phyloP scores from a whole-genome alignment of 768 basidiomycete genomes.

The Austroboletus eburneus region DNA sequence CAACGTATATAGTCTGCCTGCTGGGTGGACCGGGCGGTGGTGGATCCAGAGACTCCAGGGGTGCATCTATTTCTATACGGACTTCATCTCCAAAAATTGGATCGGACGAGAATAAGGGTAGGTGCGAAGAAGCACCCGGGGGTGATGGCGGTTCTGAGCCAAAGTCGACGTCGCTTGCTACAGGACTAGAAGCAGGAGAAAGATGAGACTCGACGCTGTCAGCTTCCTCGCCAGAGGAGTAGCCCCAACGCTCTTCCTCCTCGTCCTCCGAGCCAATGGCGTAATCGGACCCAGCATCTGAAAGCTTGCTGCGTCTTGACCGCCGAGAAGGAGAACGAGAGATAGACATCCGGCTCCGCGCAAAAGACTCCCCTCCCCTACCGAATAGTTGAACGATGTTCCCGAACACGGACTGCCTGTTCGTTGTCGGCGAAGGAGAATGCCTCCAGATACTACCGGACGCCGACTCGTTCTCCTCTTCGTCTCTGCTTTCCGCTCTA shows the following conservation, averaged over 20 bases:
- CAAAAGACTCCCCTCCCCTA: slow-evolving; percentile 26
- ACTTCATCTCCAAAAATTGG: slow-evolving; percentile 81
- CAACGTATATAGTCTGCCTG: slow-evolving; percentile 78
- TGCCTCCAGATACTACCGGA: slow-evolving; percentile 28
- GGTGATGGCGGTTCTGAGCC: slow-evolving; percentile 71
- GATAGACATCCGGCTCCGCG: slow-evolving; percentile 49
- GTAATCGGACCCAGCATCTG: slow-evolving; percentile 25
- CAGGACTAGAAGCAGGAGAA: slow-evolving; percentile 25
- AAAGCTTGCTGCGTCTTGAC: slow-evolving; percentile 5
- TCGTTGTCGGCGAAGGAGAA: slow-evolving; percentile 36
- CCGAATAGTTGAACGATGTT: slow-evolving; percentile 69
- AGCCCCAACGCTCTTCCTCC: slow-evolving; percentile 81
- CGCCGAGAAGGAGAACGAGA: slow-evolving; percentile 32
- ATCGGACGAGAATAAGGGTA: slow-evolving; percentile 36
- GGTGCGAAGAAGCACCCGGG: slow-evolving; percentile 32
- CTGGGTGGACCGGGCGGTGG: slow-evolving; percentile 81
- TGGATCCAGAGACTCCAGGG: slow-evolving; percentile 57
- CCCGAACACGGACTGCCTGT: slow-evolving; percentile 48
- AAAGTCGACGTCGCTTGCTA: slow-evolving; percentile 62
- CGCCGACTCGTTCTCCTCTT: slow-evolving; percentile 33
- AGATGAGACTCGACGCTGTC: too few species aligned
- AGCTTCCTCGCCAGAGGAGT: slow-evolving; percentile 48
- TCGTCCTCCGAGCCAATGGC: too few species aligned
- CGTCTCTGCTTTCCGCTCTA: slow-evolving; percentile 36
- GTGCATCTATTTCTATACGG: slow-evolving; percentile 74